Percentiles rank a stretch among this genome's conserved stretches.
Conservation (phyloP, 495 filamentous ascomycete species). For the Penicillium turbatum region DNA sequence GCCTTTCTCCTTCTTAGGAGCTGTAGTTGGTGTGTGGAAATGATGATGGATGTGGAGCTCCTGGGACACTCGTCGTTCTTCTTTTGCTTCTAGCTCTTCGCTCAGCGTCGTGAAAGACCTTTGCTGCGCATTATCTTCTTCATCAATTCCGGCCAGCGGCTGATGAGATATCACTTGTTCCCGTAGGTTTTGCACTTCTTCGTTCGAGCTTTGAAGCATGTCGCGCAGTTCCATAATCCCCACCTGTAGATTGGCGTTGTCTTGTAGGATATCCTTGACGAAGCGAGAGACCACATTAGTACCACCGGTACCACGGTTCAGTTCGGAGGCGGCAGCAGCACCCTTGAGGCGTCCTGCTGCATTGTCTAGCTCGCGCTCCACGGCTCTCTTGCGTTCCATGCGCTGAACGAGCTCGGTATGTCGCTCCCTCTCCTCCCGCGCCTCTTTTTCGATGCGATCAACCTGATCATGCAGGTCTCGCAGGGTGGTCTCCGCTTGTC, state of each 20-base stretch:
- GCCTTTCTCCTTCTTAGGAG: slow-evolving; percentile 48
- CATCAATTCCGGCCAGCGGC: slow-evolving; percentile 48
- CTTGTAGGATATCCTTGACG: slow-evolving; percentile 89
- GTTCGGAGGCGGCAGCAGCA: slow-evolving; percentile 61
- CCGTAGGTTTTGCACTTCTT: slow-evolving; percentile 81
- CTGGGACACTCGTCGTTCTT: slow-evolving; percentile 53
- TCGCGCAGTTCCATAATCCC: slow-evolving; percentile 87
- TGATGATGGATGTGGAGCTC: slow-evolving; percentile 91
- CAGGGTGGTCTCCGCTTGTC: slow-evolving; percentile 70
- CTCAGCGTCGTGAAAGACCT: slow-evolving; percentile 49
- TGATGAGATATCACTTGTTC: slow-evolving; percentile 82
- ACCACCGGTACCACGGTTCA: slow-evolving; percentile 50
- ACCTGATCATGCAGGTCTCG: slow-evolving; percentile 76
- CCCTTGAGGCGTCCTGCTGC: slow-evolving; percentile 75
- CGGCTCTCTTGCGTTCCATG: slow-evolving; percentile 69
- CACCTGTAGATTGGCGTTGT: slow-evolving; percentile 89
- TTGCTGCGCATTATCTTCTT: slow-evolving; percentile 18
- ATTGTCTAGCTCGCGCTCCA: slow-evolving; percentile 71
- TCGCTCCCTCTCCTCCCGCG: slow-evolving; percentile 73
- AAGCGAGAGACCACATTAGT: slow-evolving; percentile 81
- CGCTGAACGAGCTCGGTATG: slow-evolving; percentile 76
- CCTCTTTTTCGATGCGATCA: slow-evolving; percentile 82
- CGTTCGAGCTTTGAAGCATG: slow-evolving; percentile 87
- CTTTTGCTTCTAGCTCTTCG: slow-evolving; percentile 61
- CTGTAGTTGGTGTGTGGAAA: slow-evolving; percentile 62